Evolutionary conservation across 2,329 filamentous ascomycete species (phyloP).

Genomic region (Karstenula rhodostoma): DNA sequence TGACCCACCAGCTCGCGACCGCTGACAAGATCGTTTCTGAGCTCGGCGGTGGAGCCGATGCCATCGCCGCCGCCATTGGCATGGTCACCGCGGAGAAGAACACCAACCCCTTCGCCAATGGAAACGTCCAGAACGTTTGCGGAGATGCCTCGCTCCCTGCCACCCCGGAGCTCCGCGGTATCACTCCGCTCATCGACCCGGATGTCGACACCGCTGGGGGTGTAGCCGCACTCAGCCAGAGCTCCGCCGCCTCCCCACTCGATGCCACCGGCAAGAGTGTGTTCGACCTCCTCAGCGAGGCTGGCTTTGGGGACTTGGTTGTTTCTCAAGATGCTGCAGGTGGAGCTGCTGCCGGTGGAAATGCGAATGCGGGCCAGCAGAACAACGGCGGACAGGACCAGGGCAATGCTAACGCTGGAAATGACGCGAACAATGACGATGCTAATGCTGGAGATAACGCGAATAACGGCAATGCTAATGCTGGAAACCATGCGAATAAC

Average conservation of each 20-base stretch:
- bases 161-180: constrained; percentile 68
- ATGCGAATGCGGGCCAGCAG: constrained; percentile 17
- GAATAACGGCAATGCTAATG: constrained; percentile 19
- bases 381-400: too few species aligned
- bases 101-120: constrained; percentile 72
- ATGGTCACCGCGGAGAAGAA: constrained; percentile 75
- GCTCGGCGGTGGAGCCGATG: constrained; percentile 67
- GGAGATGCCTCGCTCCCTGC: constrained; percentile 68
- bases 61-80: constrained; percentile 68
- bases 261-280: constrained; percentile 69
- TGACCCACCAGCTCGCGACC: constrained; percentile 60
- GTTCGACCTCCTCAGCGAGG: constrained; percentile 67
- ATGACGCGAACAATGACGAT: constrained; percentile 18
- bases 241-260: constrained; percentile 63
- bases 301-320: constrained; percentile 71
- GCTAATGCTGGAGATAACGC: constrained; percentile 11
- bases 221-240: constrained; percentile 67
- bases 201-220: constrained; percentile 64
- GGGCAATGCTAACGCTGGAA: constrained; percentile 21
- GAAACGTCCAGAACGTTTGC: constrained; percentile 68
- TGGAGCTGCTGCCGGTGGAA: constrained; percentile 45
- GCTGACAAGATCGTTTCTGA: constrained; percentile 70
- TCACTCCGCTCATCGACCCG: constrained; percentile 73
- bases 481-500: constrained; percentile 3
- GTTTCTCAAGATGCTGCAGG: constrained; percentile 47